Evolutionary conservation across 768 basidiomycete species (phyloP).

Genomic region (Lentinula guzmanii): DNA sequence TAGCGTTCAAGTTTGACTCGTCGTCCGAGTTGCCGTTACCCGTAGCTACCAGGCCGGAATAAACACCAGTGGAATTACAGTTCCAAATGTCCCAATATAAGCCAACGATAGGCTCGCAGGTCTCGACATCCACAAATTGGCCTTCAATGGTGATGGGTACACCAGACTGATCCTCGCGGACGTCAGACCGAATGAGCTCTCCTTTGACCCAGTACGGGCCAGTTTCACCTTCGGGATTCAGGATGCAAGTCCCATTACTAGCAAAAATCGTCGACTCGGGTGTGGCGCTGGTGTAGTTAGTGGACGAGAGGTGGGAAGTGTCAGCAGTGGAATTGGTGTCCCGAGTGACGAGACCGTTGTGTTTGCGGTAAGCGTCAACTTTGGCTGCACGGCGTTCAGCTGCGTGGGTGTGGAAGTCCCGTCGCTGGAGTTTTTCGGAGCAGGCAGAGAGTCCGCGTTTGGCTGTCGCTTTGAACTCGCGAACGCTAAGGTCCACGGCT

Average conservation of each 20-base stretch:
- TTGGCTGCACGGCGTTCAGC: neutral
- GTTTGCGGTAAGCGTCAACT: neutral
- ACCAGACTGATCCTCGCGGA: constrained; percentile 10
- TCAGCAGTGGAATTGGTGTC: neutral
- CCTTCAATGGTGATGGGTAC: constrained; percentile 10
- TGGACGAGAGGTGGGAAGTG: neutral
- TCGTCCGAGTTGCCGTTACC: constrained; percentile 10
- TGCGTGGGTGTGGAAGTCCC: neutral
- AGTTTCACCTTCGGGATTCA: constrained; percentile 3
- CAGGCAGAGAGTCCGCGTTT: neutral
- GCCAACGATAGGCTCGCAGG: constrained; percentile 11
- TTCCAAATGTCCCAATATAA: constrained; percentile 14
- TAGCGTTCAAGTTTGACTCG: constrained; percentile 2
- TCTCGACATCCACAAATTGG: constrained; percentile 12
- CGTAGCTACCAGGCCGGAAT: constrained; percentile 10
- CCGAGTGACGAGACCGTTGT: neutral
- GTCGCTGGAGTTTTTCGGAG: neutral
- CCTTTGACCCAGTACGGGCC: constrained; percentile 7
- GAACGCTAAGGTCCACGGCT: neutral
- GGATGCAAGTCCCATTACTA: neutral
- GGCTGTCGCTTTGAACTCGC: neutral
- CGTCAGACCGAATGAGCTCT: constrained; percentile 11
- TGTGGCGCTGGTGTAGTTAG: neutral
- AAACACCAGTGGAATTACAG: constrained; percentile 13
- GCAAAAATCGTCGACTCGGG: neutral